These are phyloP conservation scores for Rhodomyrtus tomentosa DNA, from an alignment of 345 rosid species.

Conservation along the genomic window DNA sequence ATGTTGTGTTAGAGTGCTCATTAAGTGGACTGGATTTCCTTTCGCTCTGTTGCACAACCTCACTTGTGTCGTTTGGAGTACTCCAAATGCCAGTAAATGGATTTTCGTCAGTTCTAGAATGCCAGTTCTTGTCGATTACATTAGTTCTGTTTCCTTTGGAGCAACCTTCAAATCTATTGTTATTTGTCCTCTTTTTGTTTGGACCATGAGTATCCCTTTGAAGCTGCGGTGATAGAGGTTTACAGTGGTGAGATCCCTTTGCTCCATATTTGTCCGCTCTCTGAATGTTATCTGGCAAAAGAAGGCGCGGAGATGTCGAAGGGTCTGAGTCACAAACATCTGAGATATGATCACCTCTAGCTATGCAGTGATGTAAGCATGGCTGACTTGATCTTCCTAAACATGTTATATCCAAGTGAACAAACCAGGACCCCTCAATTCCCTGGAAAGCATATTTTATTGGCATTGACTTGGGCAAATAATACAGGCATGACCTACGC, in stretches of 20 bases:
- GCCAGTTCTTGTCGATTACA: not conserved
- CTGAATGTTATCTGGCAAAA: not conserved
- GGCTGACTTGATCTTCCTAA: slow-evolving; percentile 3
- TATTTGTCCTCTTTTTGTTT: slow-evolving; percentile 2
- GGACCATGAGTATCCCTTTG: not conserved
- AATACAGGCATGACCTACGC: slow-evolving; percentile 26
- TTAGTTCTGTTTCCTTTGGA: not conserved
- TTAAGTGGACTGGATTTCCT: not conserved
- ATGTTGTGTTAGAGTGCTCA: slow-evolving; percentile 1
- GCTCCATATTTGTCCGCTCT: not conserved
- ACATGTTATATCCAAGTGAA: slow-evolving; percentile 14
- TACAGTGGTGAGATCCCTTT: not conserved
- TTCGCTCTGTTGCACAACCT: not conserved
- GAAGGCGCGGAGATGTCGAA: not conserved
- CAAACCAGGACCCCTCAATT: slow-evolving; percentile 26
- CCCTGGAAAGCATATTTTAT: slow-evolving; percentile 34
- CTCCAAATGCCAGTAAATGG: not conserved
- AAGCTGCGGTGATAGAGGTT: not conserved
- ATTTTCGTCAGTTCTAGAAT: not conserved
- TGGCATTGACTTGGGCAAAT: slow-evolving; percentile 31
- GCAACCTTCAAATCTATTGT: not conserved
- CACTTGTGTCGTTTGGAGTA: not conserved
- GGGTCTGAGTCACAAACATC: not conserved
- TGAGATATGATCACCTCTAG: not conserved
- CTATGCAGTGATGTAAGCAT: not conserved